These are phyloP conservation scores for Furcasterigmium furcatum DNA, from an alignment of 2,329 filamentous ascomycete species.

Conservation along the genomic window DNA sequence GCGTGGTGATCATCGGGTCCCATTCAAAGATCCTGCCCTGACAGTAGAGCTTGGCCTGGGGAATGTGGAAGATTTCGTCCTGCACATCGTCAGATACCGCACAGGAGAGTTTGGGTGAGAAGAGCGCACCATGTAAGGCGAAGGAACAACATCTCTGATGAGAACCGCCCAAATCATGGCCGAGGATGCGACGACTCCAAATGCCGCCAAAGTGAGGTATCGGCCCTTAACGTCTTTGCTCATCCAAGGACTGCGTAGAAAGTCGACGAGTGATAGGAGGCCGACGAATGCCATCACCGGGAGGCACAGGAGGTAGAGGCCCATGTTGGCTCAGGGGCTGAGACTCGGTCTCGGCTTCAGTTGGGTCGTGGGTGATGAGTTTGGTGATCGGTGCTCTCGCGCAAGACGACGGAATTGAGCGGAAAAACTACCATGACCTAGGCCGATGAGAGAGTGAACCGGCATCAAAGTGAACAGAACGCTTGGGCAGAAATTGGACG, in stretches of 20 bases:
- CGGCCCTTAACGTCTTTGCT: background rate
- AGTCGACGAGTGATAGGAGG: background rate
- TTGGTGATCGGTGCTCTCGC: too few relatives aligned
- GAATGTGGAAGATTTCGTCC: slow-evolving; percentile 88
- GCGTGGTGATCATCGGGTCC: slow-evolving; percentile 98
- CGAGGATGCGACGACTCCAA: background rate
- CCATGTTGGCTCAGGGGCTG: background rate
- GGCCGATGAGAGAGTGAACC: too few relatives aligned
- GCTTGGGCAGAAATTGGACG: too few relatives aligned
- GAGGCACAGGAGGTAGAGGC: background rate
- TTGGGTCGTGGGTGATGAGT: background rate
- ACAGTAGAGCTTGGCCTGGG: slow-evolving; percentile 88
- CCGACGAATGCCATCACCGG: background rate
- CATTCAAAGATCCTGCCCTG: slow-evolving; percentile 69
- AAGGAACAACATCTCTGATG: slow-evolving; percentile 37
- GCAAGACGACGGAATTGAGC: too few relatives aligned
- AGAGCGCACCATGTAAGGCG: slow-evolving; percentile 48
- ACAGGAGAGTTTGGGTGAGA: fast-evolving
- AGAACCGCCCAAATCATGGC: slow-evolving; percentile 31
- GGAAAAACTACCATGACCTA: too few relatives aligned
- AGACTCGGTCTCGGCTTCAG: background rate
- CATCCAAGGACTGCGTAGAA: background rate
- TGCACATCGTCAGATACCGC: slow-evolving; percentile 31
- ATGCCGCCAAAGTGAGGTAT: background rate
- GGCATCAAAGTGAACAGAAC: too few relatives aligned